phyloP scores from a whole-genome alignment of 2,329 filamentous ascomycete species.

The Triangularia verruculosa region DNA sequence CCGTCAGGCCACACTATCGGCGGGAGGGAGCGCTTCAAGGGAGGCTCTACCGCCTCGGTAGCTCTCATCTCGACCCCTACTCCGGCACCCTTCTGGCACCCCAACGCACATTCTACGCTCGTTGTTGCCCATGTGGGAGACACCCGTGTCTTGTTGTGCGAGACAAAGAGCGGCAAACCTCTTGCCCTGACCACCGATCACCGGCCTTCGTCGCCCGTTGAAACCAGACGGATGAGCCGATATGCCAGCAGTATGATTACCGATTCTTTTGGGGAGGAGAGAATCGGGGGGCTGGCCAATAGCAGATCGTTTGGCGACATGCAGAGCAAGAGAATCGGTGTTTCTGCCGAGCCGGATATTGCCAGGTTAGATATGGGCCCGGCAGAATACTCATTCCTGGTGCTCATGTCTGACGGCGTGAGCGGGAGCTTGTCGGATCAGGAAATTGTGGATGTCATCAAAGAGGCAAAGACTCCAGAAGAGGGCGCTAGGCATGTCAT shows the following conservation, averaged over 20 bases:
- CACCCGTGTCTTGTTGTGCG: slow-evolving; percentile 84
- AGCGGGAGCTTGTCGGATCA: slow-evolving; percentile 84
- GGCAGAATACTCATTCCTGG: slow-evolving; percentile 84
- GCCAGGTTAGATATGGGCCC: slow-evolving; percentile 73
- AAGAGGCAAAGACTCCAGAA: slow-evolving; percentile 88
- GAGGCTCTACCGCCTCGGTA: slow-evolving; percentile 87
- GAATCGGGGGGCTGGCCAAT: slow-evolving; percentile 90
- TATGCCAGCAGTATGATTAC: slow-evolving; percentile 82
- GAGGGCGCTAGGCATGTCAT: slow-evolving; percentile 77
- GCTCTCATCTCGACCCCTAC: slow-evolving; percentile 86
- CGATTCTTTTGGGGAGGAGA: slow-evolving; percentile 96
- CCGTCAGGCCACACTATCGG: slow-evolving; percentile 65
- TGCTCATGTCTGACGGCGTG: slow-evolving; percentile 85
- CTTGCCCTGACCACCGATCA: slow-evolving; percentile 86
- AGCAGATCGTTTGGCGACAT: slow-evolving; percentile 94
- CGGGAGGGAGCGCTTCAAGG: slow-evolving; percentile 76
- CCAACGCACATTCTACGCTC: slow-evolving; percentile 76
- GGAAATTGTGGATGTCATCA: slow-evolving; percentile 93
- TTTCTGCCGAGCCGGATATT: slow-evolving; percentile 90
- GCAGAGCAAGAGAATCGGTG: slow-evolving; percentile 83
- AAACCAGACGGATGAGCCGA: slow-evolving; percentile 77
- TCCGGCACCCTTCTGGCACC: slow-evolving; percentile 92
- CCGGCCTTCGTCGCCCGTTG: slow-evolving; percentile 82
- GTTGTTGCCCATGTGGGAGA: slow-evolving; percentile 91
- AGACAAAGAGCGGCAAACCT: slow-evolving; percentile 76